Conservation (phyloP, 805 yeast species). For the Myxozyma melibiosi region DNA sequence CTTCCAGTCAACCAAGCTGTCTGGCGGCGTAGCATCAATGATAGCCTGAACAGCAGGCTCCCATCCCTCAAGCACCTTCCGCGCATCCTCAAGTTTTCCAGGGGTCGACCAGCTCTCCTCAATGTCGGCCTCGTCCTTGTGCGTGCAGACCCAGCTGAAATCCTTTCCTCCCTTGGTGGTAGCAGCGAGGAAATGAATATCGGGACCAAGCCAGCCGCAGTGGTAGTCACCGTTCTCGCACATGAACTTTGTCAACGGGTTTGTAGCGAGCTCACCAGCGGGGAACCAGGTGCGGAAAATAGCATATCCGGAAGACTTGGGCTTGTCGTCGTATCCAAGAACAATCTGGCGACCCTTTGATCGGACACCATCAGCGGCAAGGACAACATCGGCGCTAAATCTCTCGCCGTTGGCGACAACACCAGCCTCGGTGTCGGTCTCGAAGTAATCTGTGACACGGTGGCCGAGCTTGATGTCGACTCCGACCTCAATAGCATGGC, state of each 20-base stretch:
- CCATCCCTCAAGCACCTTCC: conserved; percentile 2
- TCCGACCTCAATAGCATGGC: conserved; percentile 3
- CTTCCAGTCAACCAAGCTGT: conserved; percentile 44
- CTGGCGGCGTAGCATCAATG: conserved; percentile 1
- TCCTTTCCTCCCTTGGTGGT: conserved; percentile 5
- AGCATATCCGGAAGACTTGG: conserved; percentile 8
- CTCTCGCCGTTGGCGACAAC: conserved; percentile 1
- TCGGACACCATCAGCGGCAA: conserved; percentile 7
- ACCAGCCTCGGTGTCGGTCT: neutral
- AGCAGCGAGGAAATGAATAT: conserved; percentile 4
- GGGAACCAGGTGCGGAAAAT: conserved; percentile 10
- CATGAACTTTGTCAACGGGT: conserved; percentile 6
- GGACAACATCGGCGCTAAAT: conserved; percentile 1
- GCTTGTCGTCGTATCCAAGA: conserved; percentile 11
- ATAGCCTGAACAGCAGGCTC: conserved; percentile 5
- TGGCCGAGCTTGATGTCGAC: conserved; percentile 5
- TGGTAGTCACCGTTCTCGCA: conserved; percentile 5
- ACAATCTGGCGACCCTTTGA: conserved; percentile 5
- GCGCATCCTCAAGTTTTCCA: conserved; percentile 5
- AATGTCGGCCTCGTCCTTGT: conserved; percentile 9
- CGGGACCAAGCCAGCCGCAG: conserved; percentile 7
- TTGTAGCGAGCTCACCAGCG: neutral
- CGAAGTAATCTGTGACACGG: conserved; percentile 6
- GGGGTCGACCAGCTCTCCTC: conserved; percentile 9
- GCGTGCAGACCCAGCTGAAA: conserved; percentile 8